phyloP scores from a whole-genome alignment of 2,329 filamentous ascomycete genomes.

The Aspergillus sp. region DNA sequence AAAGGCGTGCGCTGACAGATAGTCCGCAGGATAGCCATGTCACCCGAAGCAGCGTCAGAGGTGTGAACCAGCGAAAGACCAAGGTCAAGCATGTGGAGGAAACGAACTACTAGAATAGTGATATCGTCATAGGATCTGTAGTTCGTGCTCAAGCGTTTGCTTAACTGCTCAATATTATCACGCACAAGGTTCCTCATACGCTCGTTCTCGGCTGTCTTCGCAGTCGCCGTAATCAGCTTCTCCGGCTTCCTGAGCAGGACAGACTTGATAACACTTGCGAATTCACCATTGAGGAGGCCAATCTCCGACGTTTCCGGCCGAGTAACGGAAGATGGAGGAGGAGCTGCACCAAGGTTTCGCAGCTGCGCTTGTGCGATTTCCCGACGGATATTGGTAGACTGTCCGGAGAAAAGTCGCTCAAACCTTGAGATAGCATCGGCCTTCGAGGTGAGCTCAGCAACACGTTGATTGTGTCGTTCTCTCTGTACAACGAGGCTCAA shows the following conservation, averaged over 20 bases:
- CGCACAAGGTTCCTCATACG: slow-evolving; percentile 50
- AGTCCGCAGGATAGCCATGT: slow-evolving; percentile 29
- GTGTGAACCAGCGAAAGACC: slow-evolving; percentile 67
- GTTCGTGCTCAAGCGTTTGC: slow-evolving; percentile 68
- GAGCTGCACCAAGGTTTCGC: slow-evolving; percentile 66
- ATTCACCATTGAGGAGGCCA: slow-evolving; percentile 76
- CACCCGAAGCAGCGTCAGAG: slow-evolving; percentile 22
- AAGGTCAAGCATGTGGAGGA: slow-evolving; percentile 77
- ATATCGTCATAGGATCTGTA: slow-evolving; percentile 87
- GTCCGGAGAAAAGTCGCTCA: slow-evolving; percentile 69
- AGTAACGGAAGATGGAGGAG: slow-evolving; percentile 69
- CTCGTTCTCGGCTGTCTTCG: slow-evolving; percentile 24
- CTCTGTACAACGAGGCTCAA: slow-evolving; percentile 66
- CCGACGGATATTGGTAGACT: slow-evolving; percentile 69
- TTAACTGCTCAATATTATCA: slow-evolving; percentile 69
- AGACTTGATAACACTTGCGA: slow-evolving; percentile 74
- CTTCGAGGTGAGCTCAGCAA: slow-evolving; percentile 59
- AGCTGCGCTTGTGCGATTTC: slow-evolving; percentile 67
- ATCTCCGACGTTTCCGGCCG: slow-evolving; percentile 72
- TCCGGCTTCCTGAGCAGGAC: slow-evolving; percentile 53
- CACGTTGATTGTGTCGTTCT: slow-evolving; percentile 61
- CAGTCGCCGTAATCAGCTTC: slow-evolving; percentile 26
- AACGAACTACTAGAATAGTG: slow-evolving; percentile 74
- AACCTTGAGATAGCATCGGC: slow-evolving; percentile 67
- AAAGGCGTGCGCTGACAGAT: slow-evolving; percentile 46